These are phyloP conservation scores for Phytophthora sp. DNA, from an alignment of 352 stramenopile genomes.

Conservation along the genomic window DNA sequence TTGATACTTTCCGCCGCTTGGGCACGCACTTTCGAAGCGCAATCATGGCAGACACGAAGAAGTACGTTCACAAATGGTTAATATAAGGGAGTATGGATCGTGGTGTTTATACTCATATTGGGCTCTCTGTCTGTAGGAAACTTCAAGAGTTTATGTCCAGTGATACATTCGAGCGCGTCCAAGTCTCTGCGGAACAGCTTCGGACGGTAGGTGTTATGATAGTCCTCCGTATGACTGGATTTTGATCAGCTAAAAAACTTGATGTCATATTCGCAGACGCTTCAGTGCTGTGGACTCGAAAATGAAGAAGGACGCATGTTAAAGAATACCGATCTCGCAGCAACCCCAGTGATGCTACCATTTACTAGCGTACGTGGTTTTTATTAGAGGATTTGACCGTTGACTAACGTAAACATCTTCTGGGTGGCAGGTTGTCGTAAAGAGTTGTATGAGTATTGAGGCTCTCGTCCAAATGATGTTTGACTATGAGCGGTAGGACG, in stretches of 20 bases:
- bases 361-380: constrained; percentile 56
- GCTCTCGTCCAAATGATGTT: constrained; percentile 79
- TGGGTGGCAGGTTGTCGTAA: constrained; percentile 51
- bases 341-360: constrained; percentile 57
- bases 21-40: constrained; percentile 67
- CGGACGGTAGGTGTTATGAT: constrained; percentile 30
- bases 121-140: constrained; percentile 44
- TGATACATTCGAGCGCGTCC: constrained; percentile 75
- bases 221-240: no score
- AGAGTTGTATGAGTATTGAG: constrained; percentile 71
- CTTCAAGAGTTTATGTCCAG: constrained; percentile 65
- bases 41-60: constrained; percentile 64
- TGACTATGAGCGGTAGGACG: constrained; percentile 66
- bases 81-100: no score
- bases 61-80: constrained; percentile 46
- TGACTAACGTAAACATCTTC: background rate
- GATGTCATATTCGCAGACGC: constrained; percentile 31
- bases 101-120: background rate
- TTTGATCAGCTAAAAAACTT: background rate
- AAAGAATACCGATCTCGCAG: constrained; percentile 57
- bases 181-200: constrained; percentile 53
- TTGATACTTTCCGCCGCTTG: constrained; percentile 71
- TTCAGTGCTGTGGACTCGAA: constrained; percentile 61
- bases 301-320: constrained; percentile 62
- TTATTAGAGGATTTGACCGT: background rate